A percentile compares a stretch with the other conserved stretches of the same genome.
Conservation (phyloP, 2,329 filamentous ascomycete genomes). For the Elsinoe necatrix region DNA sequence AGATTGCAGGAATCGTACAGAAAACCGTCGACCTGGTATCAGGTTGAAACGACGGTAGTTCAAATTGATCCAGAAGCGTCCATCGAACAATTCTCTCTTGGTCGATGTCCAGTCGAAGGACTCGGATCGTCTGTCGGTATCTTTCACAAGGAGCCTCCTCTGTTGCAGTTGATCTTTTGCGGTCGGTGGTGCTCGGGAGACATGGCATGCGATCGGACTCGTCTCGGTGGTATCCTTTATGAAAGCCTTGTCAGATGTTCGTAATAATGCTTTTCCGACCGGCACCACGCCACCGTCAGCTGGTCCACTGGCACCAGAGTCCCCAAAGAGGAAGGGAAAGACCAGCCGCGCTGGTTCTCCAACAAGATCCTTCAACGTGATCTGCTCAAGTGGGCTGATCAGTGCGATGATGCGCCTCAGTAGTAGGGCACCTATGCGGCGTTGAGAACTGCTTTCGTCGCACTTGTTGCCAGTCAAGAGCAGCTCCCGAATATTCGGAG, state of each 20-base stretch:
- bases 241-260: not conserved
- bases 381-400: slow-evolving; percentile 39
- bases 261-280: slow-evolving; percentile 1
- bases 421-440: slow-evolving; percentile 33
- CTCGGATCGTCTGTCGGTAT: not conserved
- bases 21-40: slow-evolving; percentile 24
- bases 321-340: slow-evolving; percentile 31
- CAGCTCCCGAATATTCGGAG: not conserved
- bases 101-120: slow-evolving; percentile 16
- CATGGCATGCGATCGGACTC: not conserved
- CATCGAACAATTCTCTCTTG: slow-evolving; percentile 44
- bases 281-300: slow-evolving; percentile 16
- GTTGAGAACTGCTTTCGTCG: not conserved
- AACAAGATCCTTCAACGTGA: slow-evolving; percentile 39
- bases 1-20: slow-evolving; percentile 34
- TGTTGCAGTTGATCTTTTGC: not conserved
- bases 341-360: slow-evolving; percentile 33
- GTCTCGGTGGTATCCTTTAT: not conserved
- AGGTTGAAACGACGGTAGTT: slow-evolving; percentile 23
- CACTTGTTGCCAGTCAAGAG: slow-evolving; percentile 8
- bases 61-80: slow-evolving; percentile 48
- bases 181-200: slow-evolving; percentile 6
- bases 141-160: slow-evolving; percentile 4
- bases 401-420: slow-evolving; percentile 43
- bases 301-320: not conserved